A percentile compares a stretch with the other conserved stretches of the same genome.
phyloP scores from a whole-genome alignment of 225 moss, liverwort and hornwort genomes.

The Lunularia cruciata region DNA sequence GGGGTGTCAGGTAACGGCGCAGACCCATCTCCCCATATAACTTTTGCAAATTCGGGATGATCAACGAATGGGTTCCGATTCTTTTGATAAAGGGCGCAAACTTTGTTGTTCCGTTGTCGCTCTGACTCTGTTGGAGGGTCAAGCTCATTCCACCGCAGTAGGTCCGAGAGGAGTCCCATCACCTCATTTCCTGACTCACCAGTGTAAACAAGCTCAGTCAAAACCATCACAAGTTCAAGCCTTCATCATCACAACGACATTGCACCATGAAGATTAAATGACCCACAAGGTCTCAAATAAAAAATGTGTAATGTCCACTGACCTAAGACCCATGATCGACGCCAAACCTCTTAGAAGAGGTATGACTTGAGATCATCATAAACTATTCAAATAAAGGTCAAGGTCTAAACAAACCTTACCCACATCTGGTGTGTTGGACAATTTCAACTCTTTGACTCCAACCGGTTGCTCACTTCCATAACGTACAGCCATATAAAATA shows the following conservation, averaged over 20 bases:
- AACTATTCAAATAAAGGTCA: no score
- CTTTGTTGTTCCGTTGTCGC: conserved; percentile 57
- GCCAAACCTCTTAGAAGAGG: no score
- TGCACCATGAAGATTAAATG: no score
- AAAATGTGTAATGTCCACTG: no score
- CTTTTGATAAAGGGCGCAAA: conserved; percentile 77
- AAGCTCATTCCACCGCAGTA: conserved; percentile 71
- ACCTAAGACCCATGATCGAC: no score
- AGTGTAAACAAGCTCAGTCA: not conserved
- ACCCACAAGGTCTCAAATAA: no score
- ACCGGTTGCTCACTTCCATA: conserved; percentile 77
- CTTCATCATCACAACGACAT: no score
- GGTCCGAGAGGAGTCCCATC: conserved; percentile 80
- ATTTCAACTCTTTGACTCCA: conserved; percentile 56
- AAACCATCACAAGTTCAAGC: no score
- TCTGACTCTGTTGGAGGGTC: conserved; percentile 71
- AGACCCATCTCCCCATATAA: conserved; percentile 55
- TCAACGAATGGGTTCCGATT: conserved; percentile 95
- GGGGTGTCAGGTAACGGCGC: not conserved
- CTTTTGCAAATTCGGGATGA: conserved; percentile 70
- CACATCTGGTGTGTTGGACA: conserved; percentile 72
- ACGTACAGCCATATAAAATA: conserved; percentile 89
- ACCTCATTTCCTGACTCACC: conserved; percentile 12
- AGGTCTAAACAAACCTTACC: conserved; percentile 33
- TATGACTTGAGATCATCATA: no score